Evolutionary conservation across 2,329 filamentous ascomycete species (phyloP).

Genomic region (Arthrobotrys iridis): DNA sequence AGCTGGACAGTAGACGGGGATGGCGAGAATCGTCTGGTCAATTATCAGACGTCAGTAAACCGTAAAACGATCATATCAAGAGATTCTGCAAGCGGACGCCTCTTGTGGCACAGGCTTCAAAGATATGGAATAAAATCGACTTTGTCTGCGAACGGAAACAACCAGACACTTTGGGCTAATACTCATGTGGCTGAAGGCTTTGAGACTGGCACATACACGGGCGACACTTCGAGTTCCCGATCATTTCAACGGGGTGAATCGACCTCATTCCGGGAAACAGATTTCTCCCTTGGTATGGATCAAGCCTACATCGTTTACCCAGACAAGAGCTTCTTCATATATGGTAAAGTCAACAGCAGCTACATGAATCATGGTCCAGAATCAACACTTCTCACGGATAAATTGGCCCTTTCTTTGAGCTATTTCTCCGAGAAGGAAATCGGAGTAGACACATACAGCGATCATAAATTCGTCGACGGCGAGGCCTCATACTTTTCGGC

Average conservation of each 20-base stretch:
- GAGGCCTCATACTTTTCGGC: slow-evolving; percentile 41
- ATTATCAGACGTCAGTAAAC: slow-evolving; percentile 17
- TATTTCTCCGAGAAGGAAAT: slow-evolving; percentile 1
- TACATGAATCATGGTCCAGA: slow-evolving; percentile 29
- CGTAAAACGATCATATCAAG: slow-evolving; percentile 1
- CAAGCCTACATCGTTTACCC: slow-evolving; percentile 22
- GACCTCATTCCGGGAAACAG: background rate
- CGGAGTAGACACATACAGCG: slow-evolving; percentile 9
- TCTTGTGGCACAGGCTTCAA: slow-evolving; percentile 16
- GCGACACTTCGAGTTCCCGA: background rate
- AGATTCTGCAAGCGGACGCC: background rate
- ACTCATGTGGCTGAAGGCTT: slow-evolving; percentile 13
- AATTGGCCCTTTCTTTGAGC: slow-evolving; percentile 23
- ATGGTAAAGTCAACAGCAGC: slow-evolving; percentile 33
- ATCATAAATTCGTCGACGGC: slow-evolving; percentile 32
- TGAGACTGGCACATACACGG: background rate
- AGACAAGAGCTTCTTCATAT: slow-evolving; percentile 43
- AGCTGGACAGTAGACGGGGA: slow-evolving; percentile 6
- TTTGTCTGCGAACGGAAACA: slow-evolving; percentile 34
- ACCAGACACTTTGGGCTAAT: slow-evolving; percentile 33
- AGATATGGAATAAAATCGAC: slow-evolving; percentile 29
- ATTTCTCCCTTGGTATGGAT: slow-evolving; percentile 21
- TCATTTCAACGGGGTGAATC: background rate
- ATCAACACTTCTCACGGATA: slow-evolving; percentile 45
- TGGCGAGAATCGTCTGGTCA: background rate